Percentiles rank a stretch among this genome's conserved stretches.
Evolutionary conservation across 495 filamentous ascomycete genomes (phyloP).

Genomic region (Rhizodiscina lignyota): DNA sequence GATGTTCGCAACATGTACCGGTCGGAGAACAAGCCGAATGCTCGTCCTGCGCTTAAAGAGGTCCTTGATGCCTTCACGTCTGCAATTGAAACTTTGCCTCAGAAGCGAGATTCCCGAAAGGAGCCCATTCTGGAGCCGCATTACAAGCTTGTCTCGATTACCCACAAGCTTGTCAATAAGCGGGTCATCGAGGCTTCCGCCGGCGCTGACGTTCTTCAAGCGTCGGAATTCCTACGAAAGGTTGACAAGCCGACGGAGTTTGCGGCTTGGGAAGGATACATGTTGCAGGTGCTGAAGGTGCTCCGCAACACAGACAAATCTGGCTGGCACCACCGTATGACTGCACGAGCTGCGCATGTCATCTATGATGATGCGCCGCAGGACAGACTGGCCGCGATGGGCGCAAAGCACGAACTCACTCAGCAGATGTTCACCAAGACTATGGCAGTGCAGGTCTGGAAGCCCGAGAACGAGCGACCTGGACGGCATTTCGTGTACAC

Average conservation of each 20-base stretch:
- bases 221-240: constrained; percentile 39
- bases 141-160: constrained; percentile 80
- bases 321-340: constrained; percentile 95
- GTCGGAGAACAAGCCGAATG: background rate
- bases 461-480: constrained; percentile 77
- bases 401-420: constrained; percentile 58
- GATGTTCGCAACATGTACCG: constrained; percentile 9
- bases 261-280: constrained; percentile 58
- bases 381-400: constrained; percentile 31
- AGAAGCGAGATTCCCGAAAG: constrained; percentile 50
- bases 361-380: constrained; percentile 42
- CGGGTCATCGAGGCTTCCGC: constrained; percentile 26
- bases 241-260: constrained; percentile 27
- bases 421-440: constrained; percentile 91
- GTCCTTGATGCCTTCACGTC: constrained; percentile 55
- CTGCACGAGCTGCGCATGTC: constrained; percentile 57
- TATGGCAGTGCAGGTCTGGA: constrained; percentile 90
- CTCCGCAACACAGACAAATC: constrained; percentile 78
- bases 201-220: constrained; percentile 35
- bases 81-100: constrained; percentile 65
- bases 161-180: constrained; percentile 58
- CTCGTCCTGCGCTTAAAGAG: constrained; percentile 28
- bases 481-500: constrained; percentile 93
- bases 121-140: constrained; percentile 90
- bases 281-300: constrained; percentile 52